phyloP scores from a whole-genome alignment of 192 early-diverging fungal genomes.

The Phlyctochytrium arcticum region DNA sequence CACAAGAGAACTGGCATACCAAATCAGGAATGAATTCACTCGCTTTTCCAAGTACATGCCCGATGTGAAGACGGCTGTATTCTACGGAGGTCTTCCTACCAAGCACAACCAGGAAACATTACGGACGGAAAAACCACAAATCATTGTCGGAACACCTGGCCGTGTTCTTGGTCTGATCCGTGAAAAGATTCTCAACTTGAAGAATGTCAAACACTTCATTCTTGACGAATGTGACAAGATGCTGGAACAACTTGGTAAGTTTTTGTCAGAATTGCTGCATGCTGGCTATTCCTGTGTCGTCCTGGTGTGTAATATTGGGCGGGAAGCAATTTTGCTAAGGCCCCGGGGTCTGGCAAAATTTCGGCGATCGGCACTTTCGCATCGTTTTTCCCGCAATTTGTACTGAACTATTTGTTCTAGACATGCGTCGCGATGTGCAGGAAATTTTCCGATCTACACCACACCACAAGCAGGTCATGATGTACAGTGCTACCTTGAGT shows the following conservation, averaged over 20 bases:
- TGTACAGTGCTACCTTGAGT: slow-evolving; percentile 94
- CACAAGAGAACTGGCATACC: slow-evolving; percentile 96
- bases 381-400: too few species aligned
- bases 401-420: slow-evolving; percentile 40
- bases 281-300: too few species aligned
- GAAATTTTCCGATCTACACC: slow-evolving; percentile 93
- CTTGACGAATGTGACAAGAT: slow-evolving; percentile 99
- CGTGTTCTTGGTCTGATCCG: slow-evolving; percentile 81
- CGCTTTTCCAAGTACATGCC: slow-evolving; percentile 96
- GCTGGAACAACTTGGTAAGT: slow-evolving; percentile 85
- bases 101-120: slow-evolving; percentile 78
- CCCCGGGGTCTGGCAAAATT: too few species aligned
- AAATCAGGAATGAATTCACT: slow-evolving; percentile 95
- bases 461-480: slow-evolving; percentile 98
- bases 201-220: slow-evolving; percentile 93
- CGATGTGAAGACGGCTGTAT: slow-evolving; percentile 86
- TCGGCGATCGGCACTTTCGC: not conserved
- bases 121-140: slow-evolving; percentile 89
- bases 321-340: too few species aligned
- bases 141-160: slow-evolving; percentile 97
- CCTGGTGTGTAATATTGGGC: too few species aligned
- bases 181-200: slow-evolving; percentile 77
- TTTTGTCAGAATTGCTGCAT: too few species aligned
- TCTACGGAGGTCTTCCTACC: slow-evolving; percentile 84
- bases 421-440: slow-evolving; percentile 97